Conservation (phyloP, 192 early-diverging fungal genomes). For the Glomus cerebriforme region DNA sequence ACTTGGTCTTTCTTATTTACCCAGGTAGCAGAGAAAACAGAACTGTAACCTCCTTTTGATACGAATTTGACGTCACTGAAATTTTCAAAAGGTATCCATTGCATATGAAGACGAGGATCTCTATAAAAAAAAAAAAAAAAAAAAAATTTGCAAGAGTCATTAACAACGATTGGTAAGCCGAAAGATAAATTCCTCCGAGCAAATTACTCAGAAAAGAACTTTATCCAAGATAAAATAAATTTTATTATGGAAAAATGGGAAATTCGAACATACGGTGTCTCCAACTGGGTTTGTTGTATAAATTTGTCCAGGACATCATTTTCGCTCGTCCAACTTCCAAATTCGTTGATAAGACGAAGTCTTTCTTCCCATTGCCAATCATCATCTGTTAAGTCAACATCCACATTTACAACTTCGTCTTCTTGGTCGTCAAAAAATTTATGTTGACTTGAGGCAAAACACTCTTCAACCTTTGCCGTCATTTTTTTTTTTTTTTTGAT, state of each 20-base stretch:
- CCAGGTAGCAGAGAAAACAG: constrained; percentile 28
- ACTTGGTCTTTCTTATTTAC: constrained; percentile 19
- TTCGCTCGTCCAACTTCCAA: constrained; percentile 26
- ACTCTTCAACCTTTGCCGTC: not conserved
- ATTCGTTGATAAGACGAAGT: constrained; percentile 28
- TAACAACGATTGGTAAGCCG: not conserved
- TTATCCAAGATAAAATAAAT: not conserved
- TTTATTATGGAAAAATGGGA: not conserved
- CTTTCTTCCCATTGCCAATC: constrained; percentile 34
- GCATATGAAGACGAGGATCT: constrained; percentile 18
- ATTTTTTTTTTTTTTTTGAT: not conserved
- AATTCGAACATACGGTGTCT: constrained; percentile 5
- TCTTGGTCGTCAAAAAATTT: not conserved
- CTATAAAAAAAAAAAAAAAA: constrained; percentile 1
- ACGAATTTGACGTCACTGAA: constrained; percentile 27
- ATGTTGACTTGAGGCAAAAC: not conserved
- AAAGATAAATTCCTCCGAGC: not conserved
- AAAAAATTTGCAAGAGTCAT: not conserved
- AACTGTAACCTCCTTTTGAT: constrained; percentile 16
- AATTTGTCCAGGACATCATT: constrained; percentile 8
- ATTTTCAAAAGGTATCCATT: constrained; percentile 32
- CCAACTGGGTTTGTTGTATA: constrained; percentile 27
- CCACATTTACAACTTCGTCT: not conserved
- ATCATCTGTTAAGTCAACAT: constrained; percentile 14
- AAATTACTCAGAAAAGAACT: not conserved